Percentiles rank a stretch among this genome's conserved stretches.
phyloP scores from a whole-genome alignment of 306 rosid species.

The Cicer yamashitae region DNA sequence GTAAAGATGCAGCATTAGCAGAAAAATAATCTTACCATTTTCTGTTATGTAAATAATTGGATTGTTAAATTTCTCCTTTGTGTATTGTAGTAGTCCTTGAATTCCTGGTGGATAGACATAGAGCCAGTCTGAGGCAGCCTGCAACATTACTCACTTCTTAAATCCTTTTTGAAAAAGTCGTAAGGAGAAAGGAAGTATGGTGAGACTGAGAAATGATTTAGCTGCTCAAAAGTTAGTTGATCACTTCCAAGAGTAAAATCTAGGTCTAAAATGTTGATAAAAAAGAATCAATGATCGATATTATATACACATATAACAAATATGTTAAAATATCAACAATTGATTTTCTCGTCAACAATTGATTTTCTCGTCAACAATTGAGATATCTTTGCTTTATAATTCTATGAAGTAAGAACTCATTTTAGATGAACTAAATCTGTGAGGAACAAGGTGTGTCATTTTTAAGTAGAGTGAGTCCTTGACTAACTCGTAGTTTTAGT shows the following conservation, averaged over 20 bases:
- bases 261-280: not conserved
- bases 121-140: conserved; percentile 62
- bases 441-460: no score
- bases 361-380: not conserved
- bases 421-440: no score
- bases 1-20: conserved; percentile 26
- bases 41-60: conserved; percentile 69
- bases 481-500: not conserved
- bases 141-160: conserved; percentile 39
- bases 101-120: conserved; percentile 66
- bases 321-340: not conserved
- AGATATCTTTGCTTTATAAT: not conserved
- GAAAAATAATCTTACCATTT: conserved; percentile 56
- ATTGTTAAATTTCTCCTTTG: conserved; percentile 56
- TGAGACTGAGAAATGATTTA: not conserved
- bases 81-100: conserved; percentile 52
- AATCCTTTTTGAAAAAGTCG: not conserved
- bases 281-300: not conserved
- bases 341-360: not conserved
- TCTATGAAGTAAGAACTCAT: not conserved
- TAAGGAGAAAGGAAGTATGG: not conserved
- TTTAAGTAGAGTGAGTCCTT: not conserved
- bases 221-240: not conserved
- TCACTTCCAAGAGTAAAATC: not conserved
- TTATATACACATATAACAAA: not conserved